Conservation (phyloP, 2,329 filamentous ascomycete species). For the Neocucurbitaria cava region DNA sequence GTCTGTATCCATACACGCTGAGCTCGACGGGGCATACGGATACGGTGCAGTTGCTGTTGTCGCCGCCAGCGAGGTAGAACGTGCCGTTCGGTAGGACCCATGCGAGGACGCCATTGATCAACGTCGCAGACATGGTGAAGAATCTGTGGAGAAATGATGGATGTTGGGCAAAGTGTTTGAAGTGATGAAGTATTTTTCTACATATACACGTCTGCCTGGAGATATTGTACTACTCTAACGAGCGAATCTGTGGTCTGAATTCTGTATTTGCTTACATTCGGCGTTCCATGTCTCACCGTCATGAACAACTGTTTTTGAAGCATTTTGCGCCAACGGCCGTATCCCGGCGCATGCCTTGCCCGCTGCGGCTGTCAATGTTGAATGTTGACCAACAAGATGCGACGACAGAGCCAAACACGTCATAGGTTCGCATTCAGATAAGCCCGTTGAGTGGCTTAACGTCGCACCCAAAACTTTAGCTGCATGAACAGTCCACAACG, state of each 20-base stretch:
- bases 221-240: neutral
- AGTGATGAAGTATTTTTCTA: too few species aligned
- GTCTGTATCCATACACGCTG: conserved; percentile 5
- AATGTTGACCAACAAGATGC: neutral
- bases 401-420: neutral
- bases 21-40: conserved; percentile 1
- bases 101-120: neutral
- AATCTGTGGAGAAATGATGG: neutral
- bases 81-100: neutral
- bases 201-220: neutral
- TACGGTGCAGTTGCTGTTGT: conserved; percentile 7
- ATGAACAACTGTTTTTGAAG: neutral
- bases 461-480: neutral
- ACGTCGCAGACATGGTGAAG: neutral
- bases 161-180: too few species aligned
- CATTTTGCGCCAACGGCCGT: neutral
- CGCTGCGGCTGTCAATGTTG: neutral
- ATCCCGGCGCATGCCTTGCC: neutral
- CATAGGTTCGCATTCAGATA: too few species aligned
- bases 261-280: neutral
- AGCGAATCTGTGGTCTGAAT: neutral
- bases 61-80: conserved; percentile 2
- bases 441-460: neutral
- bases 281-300: neutral
- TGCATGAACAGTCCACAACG: neutral